Evolutionary conservation across 2,329 filamentous ascomycete genomes (phyloP).

Genomic region (Fusarium brevicatenulatum): DNA sequence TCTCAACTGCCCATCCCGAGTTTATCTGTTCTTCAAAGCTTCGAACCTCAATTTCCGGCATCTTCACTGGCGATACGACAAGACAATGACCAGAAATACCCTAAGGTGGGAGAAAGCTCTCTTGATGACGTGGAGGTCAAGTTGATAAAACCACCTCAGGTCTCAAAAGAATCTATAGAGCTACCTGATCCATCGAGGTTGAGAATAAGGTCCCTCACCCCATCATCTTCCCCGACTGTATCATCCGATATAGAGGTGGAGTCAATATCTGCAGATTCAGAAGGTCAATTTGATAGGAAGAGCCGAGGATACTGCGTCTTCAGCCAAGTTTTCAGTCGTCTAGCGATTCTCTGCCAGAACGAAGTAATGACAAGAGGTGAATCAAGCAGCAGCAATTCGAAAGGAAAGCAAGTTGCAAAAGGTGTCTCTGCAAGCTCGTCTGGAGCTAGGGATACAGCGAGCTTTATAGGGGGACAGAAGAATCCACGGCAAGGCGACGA

Average conservation of each 20-base stretch:
- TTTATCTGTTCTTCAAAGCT: too few relatives aligned
- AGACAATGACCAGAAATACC: too few relatives aligned
- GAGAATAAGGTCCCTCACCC: rapidly evolving
- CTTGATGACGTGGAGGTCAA: too few relatives aligned
- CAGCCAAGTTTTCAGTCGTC: neutral
- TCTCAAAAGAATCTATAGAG: neutral
- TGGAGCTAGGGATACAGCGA: rapidly evolving
- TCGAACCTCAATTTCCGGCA: too few relatives aligned
- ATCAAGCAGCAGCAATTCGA: rapidly evolving
- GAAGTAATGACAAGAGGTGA: neutral
- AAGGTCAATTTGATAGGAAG: neutral
- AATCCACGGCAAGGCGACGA: rapidly evolving
- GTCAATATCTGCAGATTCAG: neutral
- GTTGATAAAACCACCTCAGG: too few relatives aligned
- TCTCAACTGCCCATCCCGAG: too few relatives aligned
- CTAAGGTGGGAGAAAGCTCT: too few relatives aligned
- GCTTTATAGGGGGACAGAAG: too few relatives aligned
- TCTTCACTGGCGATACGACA: too few relatives aligned
- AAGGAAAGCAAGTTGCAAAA: rapidly evolving
- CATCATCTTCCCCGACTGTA: neutral
- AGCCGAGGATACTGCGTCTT: neutral
- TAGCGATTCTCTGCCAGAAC: neutral
- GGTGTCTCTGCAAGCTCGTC: rapidly evolving
- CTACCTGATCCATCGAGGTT: rapidly evolving
- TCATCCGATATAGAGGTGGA: neutral